Percentiles rank a stretch among this genome's conserved stretches.
These are phyloP conservation scores for Carex myosuroides DNA, from an alignment of 176 grass and related monocot genomes.

Conservation along the genomic window DNA sequence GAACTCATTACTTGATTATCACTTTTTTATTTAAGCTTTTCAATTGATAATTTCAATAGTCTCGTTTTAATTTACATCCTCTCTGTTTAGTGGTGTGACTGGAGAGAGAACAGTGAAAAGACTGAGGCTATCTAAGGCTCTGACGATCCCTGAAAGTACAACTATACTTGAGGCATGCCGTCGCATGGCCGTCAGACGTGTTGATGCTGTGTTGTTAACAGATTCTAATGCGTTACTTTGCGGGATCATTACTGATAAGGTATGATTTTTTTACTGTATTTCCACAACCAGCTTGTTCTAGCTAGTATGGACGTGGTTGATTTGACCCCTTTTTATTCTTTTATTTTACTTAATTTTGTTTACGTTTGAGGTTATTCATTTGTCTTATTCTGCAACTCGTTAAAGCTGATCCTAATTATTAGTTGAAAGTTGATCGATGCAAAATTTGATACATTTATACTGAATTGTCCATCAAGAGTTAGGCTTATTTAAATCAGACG, in stretches of 20 bases:
- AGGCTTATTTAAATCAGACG: neutral
- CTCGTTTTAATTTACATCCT: neutral
- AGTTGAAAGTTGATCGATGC: neutral
- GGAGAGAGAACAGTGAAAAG: slow-evolving; percentile 90
- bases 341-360: neutral
- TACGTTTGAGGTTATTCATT: neutral
- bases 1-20: neutral
- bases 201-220: slow-evolving; percentile 80
- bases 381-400: neutral
- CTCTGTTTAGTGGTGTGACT: slow-evolving; percentile 27
- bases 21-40: neutral
- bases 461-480: neutral
- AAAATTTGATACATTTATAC: neutral
- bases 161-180: slow-evolving; percentile 70
- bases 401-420: neutral
- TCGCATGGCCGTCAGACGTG: slow-evolving; percentile 68
- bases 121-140: slow-evolving; percentile 78
- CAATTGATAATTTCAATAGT: neutral
- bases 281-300: neutral
- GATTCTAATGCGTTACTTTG: slow-evolving; percentile 91
- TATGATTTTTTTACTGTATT: slow-evolving; percentile 8
- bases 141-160: slow-evolving; percentile 87
- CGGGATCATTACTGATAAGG: slow-evolving; percentile 97
- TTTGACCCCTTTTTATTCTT: neutral
- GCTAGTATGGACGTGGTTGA: neutral